These are phyloP conservation scores for Dalechampia spathulata DNA, from an alignment of 441 rosid genomes.

Conservation along the genomic window DNA sequence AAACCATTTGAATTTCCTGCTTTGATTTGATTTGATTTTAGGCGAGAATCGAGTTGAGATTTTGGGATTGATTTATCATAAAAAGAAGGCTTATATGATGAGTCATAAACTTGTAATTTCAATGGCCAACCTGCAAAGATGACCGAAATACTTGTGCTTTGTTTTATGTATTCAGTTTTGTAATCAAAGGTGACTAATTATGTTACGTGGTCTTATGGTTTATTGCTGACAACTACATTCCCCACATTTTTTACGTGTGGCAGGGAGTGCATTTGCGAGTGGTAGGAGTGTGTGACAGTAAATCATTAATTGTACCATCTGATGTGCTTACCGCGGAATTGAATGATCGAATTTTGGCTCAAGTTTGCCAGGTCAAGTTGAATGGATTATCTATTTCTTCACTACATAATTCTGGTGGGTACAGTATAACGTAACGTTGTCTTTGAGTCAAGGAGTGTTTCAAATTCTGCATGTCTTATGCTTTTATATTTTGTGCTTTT, in stretches of 20 bases:
- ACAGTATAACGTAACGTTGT: neutral
- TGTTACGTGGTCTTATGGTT: no score
- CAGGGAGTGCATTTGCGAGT: slow-evolving; percentile 78
- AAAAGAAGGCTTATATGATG: no score
- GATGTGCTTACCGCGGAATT: slow-evolving; percentile 45
- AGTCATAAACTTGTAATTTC: neutral
- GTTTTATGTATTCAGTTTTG: no score
- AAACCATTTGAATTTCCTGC: neutral
- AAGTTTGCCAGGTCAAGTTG: slow-evolving; percentile 56
- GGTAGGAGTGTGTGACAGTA: slow-evolving; percentile 76
- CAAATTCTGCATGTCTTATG: neutral
- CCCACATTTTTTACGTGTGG: neutral
- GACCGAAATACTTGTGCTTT: no score
- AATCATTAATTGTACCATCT: slow-evolving; percentile 43
- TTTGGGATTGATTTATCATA: no score
- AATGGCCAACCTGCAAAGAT: neutral
- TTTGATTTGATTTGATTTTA: neutral
- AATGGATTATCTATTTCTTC: slow-evolving; percentile 42
- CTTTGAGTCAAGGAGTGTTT: neutral
- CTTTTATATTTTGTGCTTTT: slow-evolving; percentile 1
- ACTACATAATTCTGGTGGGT: slow-evolving; percentile 38
- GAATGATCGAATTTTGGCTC: slow-evolving; percentile 41
- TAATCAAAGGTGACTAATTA: no score
- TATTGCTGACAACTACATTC: neutral
- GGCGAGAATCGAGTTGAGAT: no score